These are phyloP conservation scores for Mucor velutinosus DNA, from an alignment of 371 early-diverging fungal genomes.

Conservation along the genomic window DNA sequence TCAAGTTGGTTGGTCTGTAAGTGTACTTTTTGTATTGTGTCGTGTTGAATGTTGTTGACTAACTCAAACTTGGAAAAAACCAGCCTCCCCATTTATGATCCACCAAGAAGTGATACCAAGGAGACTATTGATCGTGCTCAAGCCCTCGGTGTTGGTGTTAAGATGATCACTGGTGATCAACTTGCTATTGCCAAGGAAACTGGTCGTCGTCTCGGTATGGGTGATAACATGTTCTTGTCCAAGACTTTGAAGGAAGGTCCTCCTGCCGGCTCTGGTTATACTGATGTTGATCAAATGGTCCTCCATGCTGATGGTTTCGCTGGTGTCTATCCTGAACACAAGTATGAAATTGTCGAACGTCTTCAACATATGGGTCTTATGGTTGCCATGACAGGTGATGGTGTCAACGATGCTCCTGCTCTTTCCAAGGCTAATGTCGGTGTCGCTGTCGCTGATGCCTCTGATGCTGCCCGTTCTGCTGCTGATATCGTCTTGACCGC, in stretches of 20 bases:
- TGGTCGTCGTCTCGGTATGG: conserved; percentile 75
- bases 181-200: conserved; percentile 89
- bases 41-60: too few relatives aligned
- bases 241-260: conserved; percentile 75
- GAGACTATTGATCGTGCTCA: conserved; percentile 83
- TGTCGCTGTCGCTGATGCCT: conserved; percentile 80
- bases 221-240: conserved; percentile 72
- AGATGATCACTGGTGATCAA: conserved; percentile 97
- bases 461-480: conserved; percentile 77
- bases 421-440: conserved; percentile 85
- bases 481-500: conserved; percentile 79
- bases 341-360: conserved; percentile 90
- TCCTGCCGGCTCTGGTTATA: conserved; percentile 70
- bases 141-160: conserved; percentile 85
- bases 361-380: conserved; percentile 80
- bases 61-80: too few relatives aligned
- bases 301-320: conserved; percentile 87
- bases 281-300: conserved; percentile 78
- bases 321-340: conserved; percentile 92
- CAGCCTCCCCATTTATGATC: conserved; percentile 81
- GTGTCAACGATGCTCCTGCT: conserved; percentile 96
- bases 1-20: conserved; percentile 60
- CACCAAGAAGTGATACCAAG: conserved; percentile 82
- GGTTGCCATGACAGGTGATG: conserved; percentile 95
- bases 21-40: too few relatives aligned